Evolutionary conservation across 2,329 filamentous ascomycete genomes (phyloP).

Genomic region (Exophiala phaeomuriformis): DNA sequence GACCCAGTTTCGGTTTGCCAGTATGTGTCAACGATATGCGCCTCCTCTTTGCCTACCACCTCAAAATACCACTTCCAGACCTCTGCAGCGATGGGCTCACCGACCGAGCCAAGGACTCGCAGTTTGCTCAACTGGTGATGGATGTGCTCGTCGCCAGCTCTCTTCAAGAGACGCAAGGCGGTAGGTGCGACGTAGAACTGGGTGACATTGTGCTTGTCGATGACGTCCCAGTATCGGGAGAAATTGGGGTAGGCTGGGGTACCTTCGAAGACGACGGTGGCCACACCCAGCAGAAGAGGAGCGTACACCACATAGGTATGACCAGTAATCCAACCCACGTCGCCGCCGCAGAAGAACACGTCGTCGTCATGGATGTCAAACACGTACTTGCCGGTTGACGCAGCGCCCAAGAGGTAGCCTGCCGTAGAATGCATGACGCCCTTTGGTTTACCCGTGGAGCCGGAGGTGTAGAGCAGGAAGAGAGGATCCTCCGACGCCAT

Average conservation of each 20-base stretch:
- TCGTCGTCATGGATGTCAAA: conserved; percentile 96
- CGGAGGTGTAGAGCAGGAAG: conserved; percentile 96
- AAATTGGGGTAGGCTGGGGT: conserved; percentile 97
- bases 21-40: conserved; percentile 94
- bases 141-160: conserved; percentile 87
- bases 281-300: conserved; percentile 81
- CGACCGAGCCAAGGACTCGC: conserved; percentile 85
- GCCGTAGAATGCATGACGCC: conserved; percentile 96
- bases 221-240: conserved; percentile 97
- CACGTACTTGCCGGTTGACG: conserved; percentile 93
- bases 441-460: conserved; percentile 97
- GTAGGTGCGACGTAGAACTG: conserved; percentile 99
- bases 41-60: conserved; percentile 83
- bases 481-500: conserved; percentile 93
- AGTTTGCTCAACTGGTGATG: conserved; percentile 83
- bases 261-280: conserved; percentile 95
- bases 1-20: conserved; percentile 99
- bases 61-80: conserved; percentile 99
- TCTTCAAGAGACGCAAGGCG: conserved; percentile 85
- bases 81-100: conserved; percentile 94
- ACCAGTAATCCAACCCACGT: conserved; percentile 98
- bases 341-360: conserved; percentile 93
- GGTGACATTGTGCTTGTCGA: conserved; percentile 87
- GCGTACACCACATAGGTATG: conserved; percentile 98
- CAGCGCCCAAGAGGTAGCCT: conserved; percentile 89